These are phyloP conservation scores for Pterula multifida DNA, from an alignment of 1,284 basidiomycete species.

Conservation along the genomic window DNA sequence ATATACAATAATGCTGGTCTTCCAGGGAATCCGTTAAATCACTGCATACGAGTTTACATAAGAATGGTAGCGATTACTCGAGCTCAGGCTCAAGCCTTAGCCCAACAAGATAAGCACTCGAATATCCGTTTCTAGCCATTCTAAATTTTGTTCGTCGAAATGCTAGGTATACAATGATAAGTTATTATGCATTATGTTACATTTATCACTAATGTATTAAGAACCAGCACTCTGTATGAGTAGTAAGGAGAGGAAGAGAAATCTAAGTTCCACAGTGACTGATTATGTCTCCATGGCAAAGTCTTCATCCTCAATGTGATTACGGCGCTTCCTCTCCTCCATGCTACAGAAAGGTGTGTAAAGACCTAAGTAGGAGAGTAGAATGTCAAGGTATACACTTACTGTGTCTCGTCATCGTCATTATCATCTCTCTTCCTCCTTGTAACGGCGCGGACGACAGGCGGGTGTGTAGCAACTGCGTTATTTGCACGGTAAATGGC, in stretches of 20 bases:
- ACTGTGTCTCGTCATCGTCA: conserved; percentile 51
- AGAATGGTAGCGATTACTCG: too few relatives aligned
- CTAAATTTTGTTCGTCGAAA: too few relatives aligned
- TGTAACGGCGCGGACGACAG: conserved; percentile 26
- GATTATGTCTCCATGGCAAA: conserved; percentile 36
- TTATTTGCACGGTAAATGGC: conserved; percentile 72
- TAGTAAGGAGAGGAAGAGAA: too few relatives aligned
- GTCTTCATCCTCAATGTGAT: conserved; percentile 5
- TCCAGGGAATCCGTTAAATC: background rate
- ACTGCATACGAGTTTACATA: too few relatives aligned
- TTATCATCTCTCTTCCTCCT: conserved; percentile 55
- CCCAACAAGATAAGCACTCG: too few relatives aligned
- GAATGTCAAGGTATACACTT: conserved; percentile 5
- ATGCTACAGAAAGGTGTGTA: background rate
- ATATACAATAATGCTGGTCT: background rate
- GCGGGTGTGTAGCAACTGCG: conserved; percentile 49
- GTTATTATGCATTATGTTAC: too few relatives aligned
- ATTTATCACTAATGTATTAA: too few relatives aligned
- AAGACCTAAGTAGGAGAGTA: conserved; percentile 2
- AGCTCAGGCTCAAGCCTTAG: too few relatives aligned
- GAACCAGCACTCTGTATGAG: too few relatives aligned
- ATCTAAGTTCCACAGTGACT: too few relatives aligned
- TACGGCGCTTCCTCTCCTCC: conserved; percentile 8
- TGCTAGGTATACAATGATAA: too few relatives aligned
- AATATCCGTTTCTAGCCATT: too few relatives aligned